Percentiles rank a stretch among this genome's conserved stretches.
These are phyloP conservation scores for Solanum verrucosum DNA, from an alignment of 257 asterid species.

Conservation along the genomic window DNA sequence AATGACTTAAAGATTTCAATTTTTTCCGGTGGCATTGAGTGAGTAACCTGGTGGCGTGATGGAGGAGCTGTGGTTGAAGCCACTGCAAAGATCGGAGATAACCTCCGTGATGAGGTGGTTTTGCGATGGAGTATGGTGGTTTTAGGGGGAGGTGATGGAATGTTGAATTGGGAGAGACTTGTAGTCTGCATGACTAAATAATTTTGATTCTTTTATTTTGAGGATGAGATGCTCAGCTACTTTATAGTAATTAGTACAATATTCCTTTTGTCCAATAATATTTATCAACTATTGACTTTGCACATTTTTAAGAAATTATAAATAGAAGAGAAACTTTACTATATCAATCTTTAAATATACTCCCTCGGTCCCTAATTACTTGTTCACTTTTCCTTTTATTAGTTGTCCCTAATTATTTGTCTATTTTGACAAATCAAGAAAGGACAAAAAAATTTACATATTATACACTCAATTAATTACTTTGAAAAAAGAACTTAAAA, in stretches of 20 bases:
- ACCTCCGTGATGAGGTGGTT: background rate
- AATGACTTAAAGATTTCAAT: constrained; percentile 19
- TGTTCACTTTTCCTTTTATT: too few relatives aligned
- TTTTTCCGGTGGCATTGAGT: constrained; percentile 16
- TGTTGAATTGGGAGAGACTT: background rate
- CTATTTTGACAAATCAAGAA: too few relatives aligned
- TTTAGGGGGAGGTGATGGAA: background rate
- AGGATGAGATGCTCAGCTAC: background rate
- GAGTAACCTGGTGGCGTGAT: background rate
- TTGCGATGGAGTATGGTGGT: background rate
- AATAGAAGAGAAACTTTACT: too few relatives aligned
- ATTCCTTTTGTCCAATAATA: too few relatives aligned
- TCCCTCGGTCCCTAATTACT: too few relatives aligned
- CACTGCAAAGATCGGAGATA: background rate
- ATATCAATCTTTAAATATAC: too few relatives aligned
- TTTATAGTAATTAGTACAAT: background rate
- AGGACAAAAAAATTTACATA: too few relatives aligned
- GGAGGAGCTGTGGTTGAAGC: background rate
- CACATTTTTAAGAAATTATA: too few relatives aligned
- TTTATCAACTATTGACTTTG: too few relatives aligned
- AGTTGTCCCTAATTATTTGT: too few relatives aligned
- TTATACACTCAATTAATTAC: too few relatives aligned
- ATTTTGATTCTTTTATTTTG: background rate
- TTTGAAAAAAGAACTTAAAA: too few relatives aligned
- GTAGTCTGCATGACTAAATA: constrained; percentile 1